A percentile compares a stretch with the other conserved stretches of the same genome.
phyloP scores from a whole-genome alignment of 768 basidiomycete genomes.

The Rhodocollybia butyracea region DNA sequence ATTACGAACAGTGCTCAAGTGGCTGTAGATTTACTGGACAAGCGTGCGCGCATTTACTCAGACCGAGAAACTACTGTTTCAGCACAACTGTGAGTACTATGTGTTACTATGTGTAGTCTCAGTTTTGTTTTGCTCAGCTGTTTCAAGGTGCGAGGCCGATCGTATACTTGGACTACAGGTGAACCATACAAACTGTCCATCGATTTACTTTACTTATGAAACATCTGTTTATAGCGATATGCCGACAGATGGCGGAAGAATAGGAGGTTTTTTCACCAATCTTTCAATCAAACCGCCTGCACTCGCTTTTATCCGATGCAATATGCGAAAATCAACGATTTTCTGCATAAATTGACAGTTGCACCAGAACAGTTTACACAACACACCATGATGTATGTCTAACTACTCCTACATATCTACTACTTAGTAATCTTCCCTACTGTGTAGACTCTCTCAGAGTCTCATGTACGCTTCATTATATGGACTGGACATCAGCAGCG shows the following conservation, averaged over 20 bases:
- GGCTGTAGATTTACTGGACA: neutral
- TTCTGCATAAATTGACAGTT: neutral
- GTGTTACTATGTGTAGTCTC: neutral
- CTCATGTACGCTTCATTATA: neutral
- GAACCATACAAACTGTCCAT: neutral
- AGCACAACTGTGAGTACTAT: neutral
- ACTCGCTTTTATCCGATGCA: neutral
- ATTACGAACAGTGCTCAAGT: neutral
- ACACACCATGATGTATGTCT: neutral
- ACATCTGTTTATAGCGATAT: neutral
- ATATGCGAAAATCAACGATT: neutral
- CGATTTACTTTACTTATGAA: neutral
- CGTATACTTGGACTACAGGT: neutral
- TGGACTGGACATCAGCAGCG: neutral
- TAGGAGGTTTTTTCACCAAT: neutral
- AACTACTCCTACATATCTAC: too few species aligned
- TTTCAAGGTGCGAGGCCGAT: neutral
- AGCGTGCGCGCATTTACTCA: neutral
- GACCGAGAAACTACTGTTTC: neutral
- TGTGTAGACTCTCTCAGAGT: neutral
- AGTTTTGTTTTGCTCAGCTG: too few species aligned
- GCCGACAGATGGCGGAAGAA: neutral
- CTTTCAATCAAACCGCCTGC: neutral
- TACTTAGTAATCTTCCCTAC: neutral
- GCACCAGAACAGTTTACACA: neutral